Evolutionary conservation across 441 rosid genomes (phyloP), one percentile per base, ranked within the genome.

Genomic region (Jatropha podagrica): DNA sequence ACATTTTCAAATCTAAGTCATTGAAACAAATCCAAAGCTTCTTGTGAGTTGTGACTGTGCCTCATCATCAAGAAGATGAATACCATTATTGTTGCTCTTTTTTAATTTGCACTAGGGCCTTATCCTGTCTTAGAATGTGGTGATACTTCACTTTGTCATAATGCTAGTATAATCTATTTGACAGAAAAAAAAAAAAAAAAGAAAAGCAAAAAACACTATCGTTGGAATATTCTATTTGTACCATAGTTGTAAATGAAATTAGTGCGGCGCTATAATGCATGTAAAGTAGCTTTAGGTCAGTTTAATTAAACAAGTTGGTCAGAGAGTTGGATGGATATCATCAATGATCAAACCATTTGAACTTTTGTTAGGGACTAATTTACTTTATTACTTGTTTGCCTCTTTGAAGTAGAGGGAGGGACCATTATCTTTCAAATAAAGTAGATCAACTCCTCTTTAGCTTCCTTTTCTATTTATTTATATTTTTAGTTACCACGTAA

Each of bases 221-320:
- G 14, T 5, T 41, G 44, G 77, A 65, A 74, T 74, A 74, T 74
- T 74, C 77, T 6, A 4, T 41, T 17, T 2, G 14, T 5, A 6
- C 6, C 3, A 32, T 10, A 37, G 37, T 49, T 73, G 10, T 48
- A 48, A 48, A 14, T 27, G 10, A 38, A 73, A 46, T 20, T n/a
- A 42, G 55, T 42, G 77, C 72, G 32, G 58, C 58, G 66, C 58
- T 44, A 52, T 74, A 9, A 74, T 56, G 71, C 61, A 60, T 61
- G 42, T 14, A 14, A 40, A 65, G 41, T 7, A 55, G 5, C 65
- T 55, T 74, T 41, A 20, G 7, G 14, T 15, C 26, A 8, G 38
- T 41, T 74, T 13, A 65, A 8, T 62, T 38, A 15, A 40, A 13
- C 12, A n/a, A 48, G 12, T 46, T 4, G 13, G 1, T 69, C 51